A percentile compares a stretch with the other conserved stretches of the same genome.
These are phyloP conservation scores for Rhodotorula sp. DNA, from an alignment of 1,284 basidiomycete genomes.

Conservation along the genomic window DNA sequence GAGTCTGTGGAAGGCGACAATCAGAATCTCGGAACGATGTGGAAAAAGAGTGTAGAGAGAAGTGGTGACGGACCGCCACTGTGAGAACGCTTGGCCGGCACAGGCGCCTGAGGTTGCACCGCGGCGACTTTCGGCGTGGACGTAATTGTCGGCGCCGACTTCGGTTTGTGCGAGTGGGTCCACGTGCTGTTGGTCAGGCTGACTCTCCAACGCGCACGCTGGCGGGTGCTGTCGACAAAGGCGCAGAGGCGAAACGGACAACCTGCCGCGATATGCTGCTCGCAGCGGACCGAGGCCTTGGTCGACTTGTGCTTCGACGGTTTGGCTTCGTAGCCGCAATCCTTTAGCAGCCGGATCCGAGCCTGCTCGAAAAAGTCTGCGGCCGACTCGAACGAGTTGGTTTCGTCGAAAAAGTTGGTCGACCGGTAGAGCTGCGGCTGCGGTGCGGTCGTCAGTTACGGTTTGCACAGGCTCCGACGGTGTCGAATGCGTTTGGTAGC, in stretches of 20 bases:
- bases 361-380: not conserved
- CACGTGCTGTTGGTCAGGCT: not conserved
- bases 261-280: not conserved
- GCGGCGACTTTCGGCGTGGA: too few species aligned
- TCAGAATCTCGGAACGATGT: too few species aligned
- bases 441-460: not conserved
- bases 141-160: too few species aligned
- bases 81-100: not conserved
- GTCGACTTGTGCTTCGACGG: constrained; percentile 7
- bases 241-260: constrained; percentile 8
- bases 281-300: constrained; percentile 2
- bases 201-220: not conserved
- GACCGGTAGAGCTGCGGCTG: not conserved
- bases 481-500: too few species aligned
- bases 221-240: not conserved
- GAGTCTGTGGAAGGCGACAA: not conserved
- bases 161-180: not conserved
- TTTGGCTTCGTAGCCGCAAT: not conserved
- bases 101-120: not conserved
- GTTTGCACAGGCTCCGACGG: too few species aligned
- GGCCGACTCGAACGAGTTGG: not conserved
- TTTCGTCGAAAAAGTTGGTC: not conserved
- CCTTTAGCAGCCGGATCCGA: not conserved
- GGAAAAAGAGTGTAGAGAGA: too few species aligned
- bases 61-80: too few species aligned